Evolutionary conservation across 345 rosid species (phyloP).

Genomic region (Boechera retrofracta): DNA sequence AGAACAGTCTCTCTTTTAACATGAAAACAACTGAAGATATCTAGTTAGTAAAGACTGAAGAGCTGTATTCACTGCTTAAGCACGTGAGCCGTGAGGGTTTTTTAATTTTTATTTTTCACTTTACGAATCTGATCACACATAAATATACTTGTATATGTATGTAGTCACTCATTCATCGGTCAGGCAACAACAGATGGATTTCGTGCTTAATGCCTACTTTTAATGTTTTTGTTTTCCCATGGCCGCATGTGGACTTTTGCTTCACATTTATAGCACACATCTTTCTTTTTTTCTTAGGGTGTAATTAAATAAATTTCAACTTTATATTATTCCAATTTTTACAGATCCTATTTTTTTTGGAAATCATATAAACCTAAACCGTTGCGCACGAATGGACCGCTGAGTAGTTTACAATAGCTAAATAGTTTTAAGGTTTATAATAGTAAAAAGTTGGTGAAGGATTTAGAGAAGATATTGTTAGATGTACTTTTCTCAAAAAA

Average conservation of each 20-base stretch:
- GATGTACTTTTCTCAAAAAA: constrained; percentile 27
- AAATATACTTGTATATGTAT: background rate
- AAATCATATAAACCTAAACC: background rate
- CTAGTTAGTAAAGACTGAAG: constrained; percentile 33
- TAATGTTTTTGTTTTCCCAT: constrained; percentile 37
- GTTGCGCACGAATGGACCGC: constrained; percentile 20
- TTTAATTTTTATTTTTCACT: constrained; percentile 42
- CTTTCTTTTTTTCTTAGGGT: background rate
- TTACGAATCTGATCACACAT: constrained; percentile 19
- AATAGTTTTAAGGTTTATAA: constrained; percentile 12
- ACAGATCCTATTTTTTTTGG: constrained; percentile 3
- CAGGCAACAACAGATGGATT: constrained; percentile 41
- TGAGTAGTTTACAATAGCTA: constrained; percentile 13
- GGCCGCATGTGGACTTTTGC: constrained; percentile 57
- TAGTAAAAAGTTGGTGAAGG: constrained; percentile 38
- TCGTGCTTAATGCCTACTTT: constrained; percentile 43
- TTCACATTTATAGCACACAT: constrained; percentile 42
- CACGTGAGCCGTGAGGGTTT: constrained; percentile 73
- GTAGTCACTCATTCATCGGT: constrained; percentile 29
- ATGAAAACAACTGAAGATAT: constrained; percentile 38
- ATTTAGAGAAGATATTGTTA: constrained; percentile 18
- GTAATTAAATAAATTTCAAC: background rate
- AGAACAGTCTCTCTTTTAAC: constrained; percentile 26
- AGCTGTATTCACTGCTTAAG: constrained; percentile 54
- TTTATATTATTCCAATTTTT: constrained; percentile 2